These are phyloP conservation scores for Styphnolobium japonicum DNA, from an alignment of 306 rosid genomes.

Conservation along the genomic window DNA sequence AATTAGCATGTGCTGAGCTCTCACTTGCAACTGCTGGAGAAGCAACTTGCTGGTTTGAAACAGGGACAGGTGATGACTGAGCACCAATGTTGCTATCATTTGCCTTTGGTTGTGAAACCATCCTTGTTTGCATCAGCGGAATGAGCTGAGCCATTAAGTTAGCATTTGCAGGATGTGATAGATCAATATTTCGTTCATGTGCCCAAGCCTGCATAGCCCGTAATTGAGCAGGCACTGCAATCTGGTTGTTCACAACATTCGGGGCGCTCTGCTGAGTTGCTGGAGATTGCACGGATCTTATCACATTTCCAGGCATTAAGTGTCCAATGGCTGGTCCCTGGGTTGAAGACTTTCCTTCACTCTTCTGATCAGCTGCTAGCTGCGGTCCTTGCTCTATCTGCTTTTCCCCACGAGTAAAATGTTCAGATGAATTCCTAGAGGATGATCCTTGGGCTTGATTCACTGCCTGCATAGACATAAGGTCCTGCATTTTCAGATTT, in stretches of 20 bases:
- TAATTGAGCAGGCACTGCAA: constrained; percentile 59
- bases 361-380: constrained; percentile 61
- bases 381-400: constrained; percentile 73
- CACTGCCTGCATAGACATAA: constrained; percentile 56
- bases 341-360: constrained; percentile 56
- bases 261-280: constrained; percentile 60
- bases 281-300: constrained; percentile 62
- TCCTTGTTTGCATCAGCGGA: constrained; percentile 74
- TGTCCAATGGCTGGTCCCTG: constrained; percentile 55
- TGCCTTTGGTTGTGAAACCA: constrained; percentile 61
- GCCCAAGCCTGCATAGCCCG: constrained; percentile 91
- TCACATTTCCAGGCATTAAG: constrained; percentile 58
- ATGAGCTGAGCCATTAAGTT: constrained; percentile 68
- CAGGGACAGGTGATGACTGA: constrained; percentile 61
- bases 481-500: constrained; percentile 79
- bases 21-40: constrained; percentile 69
- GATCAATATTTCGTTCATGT: constrained; percentile 74
- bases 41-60: constrained; percentile 72
- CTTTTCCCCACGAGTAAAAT: constrained; percentile 69
- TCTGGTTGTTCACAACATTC: constrained; percentile 65
- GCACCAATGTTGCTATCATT: constrained; percentile 57
- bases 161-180: constrained; percentile 75
- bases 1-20: constrained; percentile 72
- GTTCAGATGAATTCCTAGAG: constrained; percentile 62
- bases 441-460: constrained; percentile 65